Evolutionary conservation across 768 basidiomycete species (phyloP).

Genomic region (Boletus pseudo-olivaceus): DNA sequence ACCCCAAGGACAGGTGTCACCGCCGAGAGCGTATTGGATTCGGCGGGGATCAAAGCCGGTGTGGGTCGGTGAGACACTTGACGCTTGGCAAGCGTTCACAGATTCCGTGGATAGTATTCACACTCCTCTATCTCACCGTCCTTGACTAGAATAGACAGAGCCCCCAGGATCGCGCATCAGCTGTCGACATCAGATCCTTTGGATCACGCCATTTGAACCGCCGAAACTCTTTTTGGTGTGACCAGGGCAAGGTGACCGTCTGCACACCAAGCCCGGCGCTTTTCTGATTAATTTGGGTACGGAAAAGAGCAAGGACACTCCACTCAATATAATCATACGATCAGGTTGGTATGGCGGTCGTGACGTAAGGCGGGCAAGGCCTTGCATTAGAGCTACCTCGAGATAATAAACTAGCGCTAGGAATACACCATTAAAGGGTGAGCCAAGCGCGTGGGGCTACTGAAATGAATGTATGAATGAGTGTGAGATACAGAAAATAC

Average conservation of each 20-base stretch:
- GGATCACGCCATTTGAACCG: not conserved
- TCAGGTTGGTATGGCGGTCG: too few species aligned
- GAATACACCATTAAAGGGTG: conserved; percentile 3
- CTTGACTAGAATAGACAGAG: not conserved
- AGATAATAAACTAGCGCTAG: not conserved
- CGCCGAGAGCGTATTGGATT: not conserved
- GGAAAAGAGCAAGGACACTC: too few species aligned
- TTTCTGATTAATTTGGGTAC: too few species aligned
- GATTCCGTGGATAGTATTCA: not conserved
- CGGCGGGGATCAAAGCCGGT: not conserved
- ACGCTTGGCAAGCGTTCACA: too few species aligned
- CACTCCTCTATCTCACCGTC: not conserved
- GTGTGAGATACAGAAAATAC: conserved; percentile 6
- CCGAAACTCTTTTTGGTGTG: not conserved
- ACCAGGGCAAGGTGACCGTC: too few species aligned
- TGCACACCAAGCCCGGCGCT: too few species aligned
- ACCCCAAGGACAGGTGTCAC: too few species aligned
- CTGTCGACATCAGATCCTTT: not conserved
- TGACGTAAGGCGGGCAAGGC: too few species aligned
- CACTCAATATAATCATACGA: too few species aligned
- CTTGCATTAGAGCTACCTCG: too few species aligned
- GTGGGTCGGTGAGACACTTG: not conserved
- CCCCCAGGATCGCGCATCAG: not conserved
- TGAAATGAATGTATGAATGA: conserved; percentile 12
- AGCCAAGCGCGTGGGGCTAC: not conserved